A percentile compares a stretch with the other conserved stretches of the same genome.
Conservation (phyloP, 257 asterid genomes). For the Nicotiana noctiflora region DNA sequence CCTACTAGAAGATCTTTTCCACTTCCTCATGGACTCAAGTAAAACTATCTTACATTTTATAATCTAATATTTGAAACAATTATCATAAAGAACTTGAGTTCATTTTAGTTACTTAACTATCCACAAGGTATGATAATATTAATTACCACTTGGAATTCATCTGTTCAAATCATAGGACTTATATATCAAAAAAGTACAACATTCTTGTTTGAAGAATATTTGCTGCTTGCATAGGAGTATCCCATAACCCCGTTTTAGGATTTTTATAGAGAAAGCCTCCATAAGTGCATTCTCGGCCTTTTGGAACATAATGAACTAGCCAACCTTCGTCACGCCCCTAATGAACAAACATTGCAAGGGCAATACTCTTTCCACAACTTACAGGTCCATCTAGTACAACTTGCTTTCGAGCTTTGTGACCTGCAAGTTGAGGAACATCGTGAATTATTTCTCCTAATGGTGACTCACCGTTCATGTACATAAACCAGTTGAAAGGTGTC, state of each 20-base stretch:
- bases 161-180: background rate
- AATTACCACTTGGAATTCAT: background rate
- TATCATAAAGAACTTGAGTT: too few relatives aligned
- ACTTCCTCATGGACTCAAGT: too few relatives aligned
- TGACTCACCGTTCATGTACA: background rate
- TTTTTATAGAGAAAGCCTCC: slow-evolving; percentile 82
- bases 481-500: background rate
- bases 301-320: slow-evolving; percentile 88
- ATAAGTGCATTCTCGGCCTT: slow-evolving; percentile 84
- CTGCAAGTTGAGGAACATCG: slow-evolving; percentile 32
- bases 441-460: slow-evolving; percentile 11
- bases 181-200: background rate
- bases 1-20: too few relatives aligned
- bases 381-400: slow-evolving; percentile 74
- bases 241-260: slow-evolving; percentile 74
- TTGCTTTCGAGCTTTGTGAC: slow-evolving; percentile 61
- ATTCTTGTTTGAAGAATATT: slow-evolving; percentile 54
- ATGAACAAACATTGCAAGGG: slow-evolving; percentile 88
- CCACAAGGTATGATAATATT: too few relatives aligned
- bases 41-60: too few relatives aligned
- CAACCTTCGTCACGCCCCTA: slow-evolving; percentile 99
- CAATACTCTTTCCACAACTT: slow-evolving; percentile 88
- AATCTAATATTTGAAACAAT: too few relatives aligned
- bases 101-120: too few relatives aligned
- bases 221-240: slow-evolving; percentile 87